Evolutionary conservation across 352 stramenopile species (phyloP), one percentile per base, ranked within the genome.

Genomic region (Phytophthora capsici): DNA sequence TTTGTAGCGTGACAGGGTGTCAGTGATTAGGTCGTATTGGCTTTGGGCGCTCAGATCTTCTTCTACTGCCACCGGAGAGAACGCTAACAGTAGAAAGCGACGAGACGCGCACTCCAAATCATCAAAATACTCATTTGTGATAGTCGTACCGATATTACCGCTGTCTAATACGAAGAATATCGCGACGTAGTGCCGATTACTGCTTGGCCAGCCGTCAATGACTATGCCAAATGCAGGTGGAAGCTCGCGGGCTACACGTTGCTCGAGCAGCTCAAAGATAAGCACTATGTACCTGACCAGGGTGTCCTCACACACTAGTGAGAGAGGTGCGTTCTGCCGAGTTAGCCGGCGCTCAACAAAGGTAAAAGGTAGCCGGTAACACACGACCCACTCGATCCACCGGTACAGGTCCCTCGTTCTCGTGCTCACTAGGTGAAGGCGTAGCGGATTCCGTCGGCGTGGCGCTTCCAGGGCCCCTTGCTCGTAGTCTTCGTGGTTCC

Each of bases 31-130:
- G 45, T 66, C 48, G 32, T 49, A 61, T 0, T 49, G 19, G 19
- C 32, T 71, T 30, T 62, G 63, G 1, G 23, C 55, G 10, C 55
- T 20, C 1, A 66, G 13, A 30, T 63, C 63, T n/a, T 65, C 30
- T 23, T 71, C 48, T 6, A 48, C 55, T 2, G 51, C 47, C 0
- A 62, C 1, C 4, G 41, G 63, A 16, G 20, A 61, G 40, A 58
- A 71, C 1, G 30, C 36, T 5, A 64, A 10, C 0, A 56, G 53
- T 49, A 49, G 12, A 3, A 49, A 49, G 2, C 43, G 20, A 4
- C 41, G 41, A 9, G 41, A 32, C 8, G 20, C 2, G 17, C 41
- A 48, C 5, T 49, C 43, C 3, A 49, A n/a, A 13, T 32, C 43
- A 10, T 32, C 26, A 6, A 10, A 32, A 6, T 34, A 34, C 8